phyloP scores from a whole-genome alignment of 83 land plant species.

The Picea abies region DNA sequence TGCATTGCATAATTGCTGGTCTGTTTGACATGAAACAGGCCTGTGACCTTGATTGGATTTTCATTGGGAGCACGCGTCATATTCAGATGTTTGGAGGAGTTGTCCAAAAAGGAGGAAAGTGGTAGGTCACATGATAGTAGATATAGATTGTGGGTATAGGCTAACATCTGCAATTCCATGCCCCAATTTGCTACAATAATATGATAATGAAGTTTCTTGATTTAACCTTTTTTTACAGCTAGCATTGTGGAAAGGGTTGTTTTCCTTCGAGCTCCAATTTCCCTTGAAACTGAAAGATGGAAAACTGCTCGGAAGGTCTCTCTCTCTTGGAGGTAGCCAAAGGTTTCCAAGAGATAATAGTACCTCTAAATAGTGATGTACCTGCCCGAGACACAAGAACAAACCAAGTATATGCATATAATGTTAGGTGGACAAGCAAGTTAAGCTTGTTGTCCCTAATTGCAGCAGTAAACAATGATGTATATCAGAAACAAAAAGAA shows the following conservation, averaged over 20 bases:
- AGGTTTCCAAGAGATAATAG: too few species aligned
- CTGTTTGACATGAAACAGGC: slow-evolving; percentile 55
- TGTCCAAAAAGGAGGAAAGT: slow-evolving; percentile 70
- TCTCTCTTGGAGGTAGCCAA: too few species aligned
- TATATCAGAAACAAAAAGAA: too few species aligned
- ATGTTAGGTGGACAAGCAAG: too few species aligned
- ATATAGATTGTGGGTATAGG: slow-evolving; percentile 28
- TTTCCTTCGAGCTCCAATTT: slow-evolving; percentile 53
- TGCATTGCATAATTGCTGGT: slow-evolving; percentile 7
- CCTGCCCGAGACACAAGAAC: too few species aligned
- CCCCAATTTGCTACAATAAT: background rate
- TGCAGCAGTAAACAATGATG: too few species aligned
- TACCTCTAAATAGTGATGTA: too few species aligned
- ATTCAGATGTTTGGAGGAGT: slow-evolving; percentile 81
- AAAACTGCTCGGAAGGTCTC: too few species aligned
- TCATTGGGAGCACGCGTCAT: slow-evolving; percentile 96
- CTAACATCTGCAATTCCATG: background rate
- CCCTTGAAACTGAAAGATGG: too few species aligned
- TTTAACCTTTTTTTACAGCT: slow-evolving; percentile 35
- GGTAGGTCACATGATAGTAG: slow-evolving; percentile 37
- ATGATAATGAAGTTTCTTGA: background rate
- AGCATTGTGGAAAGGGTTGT: slow-evolving; percentile 89
- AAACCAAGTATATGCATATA: too few species aligned
- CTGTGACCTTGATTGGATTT: slow-evolving; percentile 91
- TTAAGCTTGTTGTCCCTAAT: too few species aligned